Base-by-base conservation (phyloP, 495 filamentous ascomycete species). In the Penicillium cosmopolitanum region DNA sequence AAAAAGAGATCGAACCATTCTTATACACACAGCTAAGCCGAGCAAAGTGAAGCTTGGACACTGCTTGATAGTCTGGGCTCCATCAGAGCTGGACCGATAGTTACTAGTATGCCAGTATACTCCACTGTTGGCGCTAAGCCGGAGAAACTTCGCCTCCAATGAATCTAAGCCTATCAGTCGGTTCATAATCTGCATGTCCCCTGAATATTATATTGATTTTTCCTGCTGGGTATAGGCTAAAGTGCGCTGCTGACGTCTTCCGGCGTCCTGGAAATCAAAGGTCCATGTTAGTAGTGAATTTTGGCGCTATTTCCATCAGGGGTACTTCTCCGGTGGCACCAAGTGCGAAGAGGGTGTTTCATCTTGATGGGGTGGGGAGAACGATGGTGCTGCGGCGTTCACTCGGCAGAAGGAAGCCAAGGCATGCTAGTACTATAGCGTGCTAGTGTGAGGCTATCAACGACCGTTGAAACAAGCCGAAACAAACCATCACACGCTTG, bases 331-430 rank as follows among this genome's bases (percentile, higher is more conserved):
- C 34, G 55, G 35, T 38, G 46, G 47, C 58, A 64, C 63, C 66
- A 64, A 62, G 64, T 53, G 55, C 50, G 50, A 51, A 40, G 52
- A 46, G 43, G 53, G 57, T 60, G 61, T 65, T 66, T 66, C 61
- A 64, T 61, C 48, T 62, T 33, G 58, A 54, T 44, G 57, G 55
- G 50, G 58, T 60, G 50, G 50, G 36, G 55, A 58, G 46, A 53
- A 35, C 33, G 56, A 64, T 50, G 52, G 60, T 36, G 60, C 66
- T 57, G 57, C n/a, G 50, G 58, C 21, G 46, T 48, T 48, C 18
- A 11, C 23, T 48, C 15, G 8, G 23, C 15, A 9, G 42, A 13
- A 28, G 10, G 2, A 15, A 48, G 11, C 46, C 18, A 28, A 13
- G 46, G 10, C 10, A 48, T 23, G 5, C 46, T 48, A 48, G 21